phyloP scores from a whole-genome alignment of 2,329 filamentous ascomycete genomes.

The Alternaria brassicicola region DNA sequence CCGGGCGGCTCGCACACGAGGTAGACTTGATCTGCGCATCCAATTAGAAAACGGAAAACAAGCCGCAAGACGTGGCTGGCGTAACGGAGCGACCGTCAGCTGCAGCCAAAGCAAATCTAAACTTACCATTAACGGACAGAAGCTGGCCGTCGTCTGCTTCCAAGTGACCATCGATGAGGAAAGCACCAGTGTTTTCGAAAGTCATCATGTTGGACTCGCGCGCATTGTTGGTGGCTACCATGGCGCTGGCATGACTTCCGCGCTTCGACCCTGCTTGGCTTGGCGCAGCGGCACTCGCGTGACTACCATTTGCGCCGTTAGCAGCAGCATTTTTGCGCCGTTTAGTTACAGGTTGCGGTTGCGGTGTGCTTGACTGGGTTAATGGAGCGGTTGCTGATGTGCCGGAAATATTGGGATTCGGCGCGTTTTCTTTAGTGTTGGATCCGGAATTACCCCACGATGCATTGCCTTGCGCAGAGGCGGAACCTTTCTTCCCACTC shows the following conservation, averaged over 20 bases:
- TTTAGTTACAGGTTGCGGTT: constrained; percentile 57
- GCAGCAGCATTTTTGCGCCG: constrained; percentile 79
- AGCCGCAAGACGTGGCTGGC: constrained; percentile 38
- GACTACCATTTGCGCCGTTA: constrained; percentile 44
- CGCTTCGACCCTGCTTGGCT: constrained; percentile 48
- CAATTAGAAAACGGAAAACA: constrained; percentile 45
- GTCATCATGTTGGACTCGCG: constrained; percentile 85
- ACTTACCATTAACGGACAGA: constrained; percentile 80
- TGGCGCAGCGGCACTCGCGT: constrained; percentile 46
- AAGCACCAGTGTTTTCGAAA: constrained; percentile 74
- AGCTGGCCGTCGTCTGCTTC: constrained; percentile 89
- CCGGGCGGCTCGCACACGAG: constrained; percentile 96
- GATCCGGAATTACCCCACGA: constrained; percentile 45
- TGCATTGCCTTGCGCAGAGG: constrained; percentile 49
- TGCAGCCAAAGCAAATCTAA: constrained; percentile 27
- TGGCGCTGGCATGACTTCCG: constrained; percentile 40
- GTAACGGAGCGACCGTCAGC: constrained; percentile 32
- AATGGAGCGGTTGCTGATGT: constrained; percentile 63
- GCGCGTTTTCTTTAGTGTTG: constrained; percentile 45
- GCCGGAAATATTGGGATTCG: constrained; percentile 57
- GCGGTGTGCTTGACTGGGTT: constrained; percentile 42
- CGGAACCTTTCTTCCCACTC: constrained; percentile 48
- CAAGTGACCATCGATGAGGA: constrained; percentile 76
- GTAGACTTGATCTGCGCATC: constrained; percentile 78
- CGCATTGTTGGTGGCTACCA: constrained; percentile 48